These are phyloP conservation scores for Verticillium tricorpus DNA, from an alignment of 2,329 filamentous ascomycete species.

Conservation along the genomic window DNA sequence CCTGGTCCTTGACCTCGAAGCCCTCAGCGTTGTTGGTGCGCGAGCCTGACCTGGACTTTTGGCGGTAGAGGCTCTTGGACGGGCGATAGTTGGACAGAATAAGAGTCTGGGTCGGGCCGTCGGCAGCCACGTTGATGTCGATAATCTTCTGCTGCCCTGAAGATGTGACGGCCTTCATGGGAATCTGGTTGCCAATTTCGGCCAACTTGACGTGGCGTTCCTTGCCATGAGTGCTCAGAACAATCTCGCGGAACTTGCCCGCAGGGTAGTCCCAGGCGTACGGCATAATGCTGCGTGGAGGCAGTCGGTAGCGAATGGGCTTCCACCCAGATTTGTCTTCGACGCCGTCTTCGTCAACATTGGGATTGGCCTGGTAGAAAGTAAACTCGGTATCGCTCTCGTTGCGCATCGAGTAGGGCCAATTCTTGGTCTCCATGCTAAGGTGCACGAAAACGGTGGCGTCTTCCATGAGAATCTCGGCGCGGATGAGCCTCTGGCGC, in stretches of 20 bases:
- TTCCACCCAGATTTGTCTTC: conserved; percentile 86
- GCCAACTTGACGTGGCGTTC: conserved; percentile 91
- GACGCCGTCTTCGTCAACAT: conserved; percentile 82
- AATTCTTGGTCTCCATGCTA: conserved; percentile 86
- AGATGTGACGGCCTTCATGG: conserved; percentile 77
- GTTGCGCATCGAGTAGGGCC: conserved; percentile 98
- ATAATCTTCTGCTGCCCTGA: conserved; percentile 78
- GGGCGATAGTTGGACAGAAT: conserved; percentile 91
- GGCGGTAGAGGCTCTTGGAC: conserved; percentile 83
- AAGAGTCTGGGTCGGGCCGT: conserved; percentile 91
- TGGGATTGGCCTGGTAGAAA: conserved; percentile 93
- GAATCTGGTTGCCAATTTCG: conserved; percentile 93
- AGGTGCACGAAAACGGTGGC: conserved; percentile 92
- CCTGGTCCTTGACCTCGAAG: conserved; percentile 92
- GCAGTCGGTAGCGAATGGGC: conserved; percentile 86
- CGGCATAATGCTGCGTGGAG: conserved; percentile 95
- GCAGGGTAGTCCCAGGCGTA: conserved; percentile 99
- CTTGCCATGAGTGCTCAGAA: conserved; percentile 72
- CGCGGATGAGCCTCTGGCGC: conserved; percentile 78
- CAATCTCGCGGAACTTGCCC: conserved; percentile 90
- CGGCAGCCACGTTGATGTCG: conserved; percentile 92
- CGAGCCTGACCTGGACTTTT: conserved; percentile 49
- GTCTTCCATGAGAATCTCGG: conserved; percentile 87
- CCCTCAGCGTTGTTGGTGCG: conserved; percentile 54
- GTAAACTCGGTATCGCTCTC: conserved; percentile 96